Conservation (phyloP, 352 stramenopile species). For the Halophytophthora batemanensis region DNA sequence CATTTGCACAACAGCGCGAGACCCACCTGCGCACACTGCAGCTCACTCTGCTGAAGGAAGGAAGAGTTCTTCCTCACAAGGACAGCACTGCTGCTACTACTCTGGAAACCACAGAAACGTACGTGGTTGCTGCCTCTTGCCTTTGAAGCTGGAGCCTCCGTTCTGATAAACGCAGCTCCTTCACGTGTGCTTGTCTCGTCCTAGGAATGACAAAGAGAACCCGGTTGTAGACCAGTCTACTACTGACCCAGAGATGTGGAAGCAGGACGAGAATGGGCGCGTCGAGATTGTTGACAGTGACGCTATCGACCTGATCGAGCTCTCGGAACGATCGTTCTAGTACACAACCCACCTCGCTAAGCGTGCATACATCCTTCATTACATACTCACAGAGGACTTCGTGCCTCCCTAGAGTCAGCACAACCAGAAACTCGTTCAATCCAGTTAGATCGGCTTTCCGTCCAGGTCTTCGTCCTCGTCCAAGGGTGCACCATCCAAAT, state of each 20-base stretch:
- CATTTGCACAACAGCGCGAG: conserved; percentile 47
- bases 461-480: conserved; percentile 39
- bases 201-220: conserved; percentile 12
- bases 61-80: conserved; percentile 4
- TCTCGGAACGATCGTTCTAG: conserved; percentile 18
- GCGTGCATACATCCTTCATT: not conserved
- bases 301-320: conserved; percentile 26
- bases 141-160: not conserved
- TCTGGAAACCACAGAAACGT: conserved; percentile 3
- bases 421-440: too few relatives aligned
- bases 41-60: conserved; percentile 43
- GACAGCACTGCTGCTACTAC: not conserved
- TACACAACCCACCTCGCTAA: not conserved
- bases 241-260: conserved; percentile 10
- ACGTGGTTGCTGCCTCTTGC: conserved; percentile 10
- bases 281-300: conserved; percentile 23
- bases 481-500: conserved; percentile 21
- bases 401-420: too few relatives aligned
- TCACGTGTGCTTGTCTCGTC: not conserved
- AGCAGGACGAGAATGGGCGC: conserved; percentile 16
- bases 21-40: conserved; percentile 56
- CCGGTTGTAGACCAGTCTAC: conserved; percentile 5
- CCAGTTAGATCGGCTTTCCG: conserved; percentile 18
- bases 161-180: not conserved
- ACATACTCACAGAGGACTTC: too few relatives aligned